Percentiles rank a stretch among this genome's conserved stretches.
These are phyloP conservation scores for Globisporangium apiculatum DNA, from an alignment of 352 stramenopile genomes.

Conservation along the genomic window DNA sequence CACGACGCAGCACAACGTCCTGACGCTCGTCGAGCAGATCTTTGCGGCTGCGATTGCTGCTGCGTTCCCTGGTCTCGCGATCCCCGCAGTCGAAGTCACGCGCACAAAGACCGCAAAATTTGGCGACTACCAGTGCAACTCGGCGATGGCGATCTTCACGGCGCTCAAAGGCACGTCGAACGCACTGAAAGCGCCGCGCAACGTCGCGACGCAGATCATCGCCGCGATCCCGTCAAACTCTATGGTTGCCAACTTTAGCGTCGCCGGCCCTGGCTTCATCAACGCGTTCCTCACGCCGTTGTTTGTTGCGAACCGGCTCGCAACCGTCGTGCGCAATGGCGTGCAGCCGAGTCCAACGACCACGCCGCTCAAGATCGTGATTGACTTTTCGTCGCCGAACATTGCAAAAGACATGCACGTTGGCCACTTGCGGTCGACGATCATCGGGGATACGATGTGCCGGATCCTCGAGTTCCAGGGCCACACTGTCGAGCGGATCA, in stretches of 20 bases:
- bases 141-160: constrained; percentile 94
- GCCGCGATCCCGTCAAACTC: constrained; percentile 15
- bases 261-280: too few relatives aligned
- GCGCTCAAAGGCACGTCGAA: constrained; percentile 88
- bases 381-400: constrained; percentile 86
- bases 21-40: constrained; percentile 67
- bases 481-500: constrained; percentile 76
- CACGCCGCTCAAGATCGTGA: constrained; percentile 55
- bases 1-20: constrained; percentile 69
- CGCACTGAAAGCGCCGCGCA: constrained; percentile 65
- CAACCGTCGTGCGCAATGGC: constrained; percentile 66
- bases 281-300: too few relatives aligned
- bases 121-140: too few relatives aligned
- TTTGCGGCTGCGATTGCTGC: constrained; percentile 27
- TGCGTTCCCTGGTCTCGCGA: too few relatives aligned
- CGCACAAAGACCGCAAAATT: too few relatives aligned
- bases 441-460: constrained; percentile 84
- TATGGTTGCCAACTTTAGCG: too few relatives aligned
- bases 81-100: too few relatives aligned
- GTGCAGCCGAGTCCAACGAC: constrained; percentile 74
- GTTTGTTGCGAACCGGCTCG: constrained; percentile 56
- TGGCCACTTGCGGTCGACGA: constrained; percentile 88
- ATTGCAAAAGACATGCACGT: constrained; percentile 89
- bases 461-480: constrained; percentile 87
- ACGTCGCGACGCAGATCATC: constrained; percentile 90